Base-by-base conservation (phyloP, 768 basidiomycete genomes). In the Sporobolomyces pararoseus region DNA sequence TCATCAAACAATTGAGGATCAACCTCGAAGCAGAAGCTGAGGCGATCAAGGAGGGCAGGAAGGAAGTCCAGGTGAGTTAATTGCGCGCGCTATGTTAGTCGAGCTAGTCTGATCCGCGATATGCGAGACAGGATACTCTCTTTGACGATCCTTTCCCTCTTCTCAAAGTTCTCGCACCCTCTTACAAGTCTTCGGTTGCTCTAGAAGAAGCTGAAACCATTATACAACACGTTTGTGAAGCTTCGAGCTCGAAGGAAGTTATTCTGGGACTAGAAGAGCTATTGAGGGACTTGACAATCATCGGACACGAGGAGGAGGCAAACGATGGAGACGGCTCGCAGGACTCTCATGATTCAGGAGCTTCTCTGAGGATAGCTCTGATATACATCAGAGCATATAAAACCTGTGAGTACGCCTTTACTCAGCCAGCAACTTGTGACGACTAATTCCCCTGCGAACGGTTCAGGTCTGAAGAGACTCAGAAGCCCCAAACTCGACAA, bases 161-260 rank as follows among this genome's bases (percentile, higher is more conserved):
- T 31, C 25, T 60, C 44, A 31, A 19, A 17, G 44, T 47, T 12
- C 25, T 47, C 58, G 2, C 57, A 3, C 27, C 57, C 13, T 44
- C 19, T 29, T 37, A 4, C 37, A 35, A 35, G 35, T 9, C 19
- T 16, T 35, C 13, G 9, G 35, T 5, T 17, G n/a, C n/a, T 7
- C 54, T 7, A 57, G 7, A 29, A 31, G 54, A 42, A 42, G 9
- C 19, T 9, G 37, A 39, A 3, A 44, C 25, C 19, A 23, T 58
- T 16, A n/a, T 42, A 6, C 9, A 58, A 7, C 50, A 49, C 3
- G 13, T 59, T 9, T 55, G 31, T 17, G 34, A 17, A 9, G 9
- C n/a, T 16, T 52, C 65, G 37, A 66, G 58, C 25, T 25, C 50
- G 21, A 66, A 52, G n/a, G 65, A 66, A 42, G 37, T 66, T 0